Evolutionary conservation across 306 rosid genomes (phyloP), one percentile per base, ranked within the genome.

Genomic region (Acacia confusa): DNA sequence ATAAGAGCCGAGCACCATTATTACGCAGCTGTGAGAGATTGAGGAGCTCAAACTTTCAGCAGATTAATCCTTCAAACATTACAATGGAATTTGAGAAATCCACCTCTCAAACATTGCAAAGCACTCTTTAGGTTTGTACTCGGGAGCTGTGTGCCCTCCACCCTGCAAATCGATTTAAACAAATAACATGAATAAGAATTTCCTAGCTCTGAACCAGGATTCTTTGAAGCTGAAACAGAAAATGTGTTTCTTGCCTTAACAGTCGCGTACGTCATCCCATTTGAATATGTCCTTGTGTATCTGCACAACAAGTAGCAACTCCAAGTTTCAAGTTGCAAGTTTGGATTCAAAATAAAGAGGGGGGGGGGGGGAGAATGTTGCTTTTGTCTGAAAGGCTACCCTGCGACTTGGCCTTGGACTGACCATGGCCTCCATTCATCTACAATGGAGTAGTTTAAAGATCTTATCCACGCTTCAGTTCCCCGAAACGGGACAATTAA

Each of bases 341-440:
- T 14, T 9, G 15, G 17, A 41, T 41, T 74, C 41, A 34, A 34
- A 32, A 32, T 3, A 32, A 32, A 32, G 6, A 32, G 0, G 6
- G 0, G 3, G 22, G n/a, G n/a, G n/a, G 15, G 25, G 22, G n/a
- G 20, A 19, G 2, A 16, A 58, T 11, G 34, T 11, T 15, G 2
- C 1, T 8, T 53, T 1, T 53, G 9, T 1, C 4, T 7, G 0
- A 4, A 38, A 10, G n/a, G 36, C 36, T 67, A 86, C 94, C 94
- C 94, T 9, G 84, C 85, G 27, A 90, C 45, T 78, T 84, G 88
- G 28, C 78, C 82, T 1, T 72, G 50, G 19, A 84, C 80, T 11
- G 48, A 17, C 91, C 91, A 88, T 24, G 82, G 75, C 41, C 91
- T 88, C 94, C 91, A 86, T 12, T 82, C 86, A 40, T 88, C 86